Conservation (phyloP, 371 early-diverging fungal genomes). For the Mortierella sp. region DNA sequence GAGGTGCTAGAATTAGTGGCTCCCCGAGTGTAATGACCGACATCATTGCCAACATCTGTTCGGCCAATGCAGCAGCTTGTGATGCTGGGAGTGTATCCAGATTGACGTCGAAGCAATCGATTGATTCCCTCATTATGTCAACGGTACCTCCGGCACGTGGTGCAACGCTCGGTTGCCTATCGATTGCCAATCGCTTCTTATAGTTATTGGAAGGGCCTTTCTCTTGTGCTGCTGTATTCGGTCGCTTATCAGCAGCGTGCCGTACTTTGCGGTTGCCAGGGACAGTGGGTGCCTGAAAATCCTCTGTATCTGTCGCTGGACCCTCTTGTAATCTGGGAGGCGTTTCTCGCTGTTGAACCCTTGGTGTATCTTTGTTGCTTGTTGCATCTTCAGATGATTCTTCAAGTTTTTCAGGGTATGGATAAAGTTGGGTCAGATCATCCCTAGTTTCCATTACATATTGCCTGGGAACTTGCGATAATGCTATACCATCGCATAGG, state of each 20-base stretch:
- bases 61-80: conserved; percentile 31
- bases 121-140: conserved; percentile 1
- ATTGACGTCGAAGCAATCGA: conserved; percentile 36
- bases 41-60: conserved; percentile 37
- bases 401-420: conserved; percentile 44
- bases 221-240: neutral
- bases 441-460: conserved; percentile 23
- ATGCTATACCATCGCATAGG: conserved; percentile 9
- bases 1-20: neutral
- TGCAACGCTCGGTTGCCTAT: neutral
- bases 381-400: neutral
- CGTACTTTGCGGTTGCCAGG: neutral
- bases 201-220: neutral
- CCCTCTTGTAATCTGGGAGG: neutral
- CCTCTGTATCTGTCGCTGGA: neutral
- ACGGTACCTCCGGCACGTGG: neutral
- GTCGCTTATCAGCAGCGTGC: neutral
- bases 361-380: neutral
- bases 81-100: conserved; percentile 25
- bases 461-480: conserved; percentile 37
- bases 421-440: conserved; percentile 43
- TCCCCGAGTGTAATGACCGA: conserved; percentile 1
- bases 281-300: neutral
- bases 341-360: neutral
- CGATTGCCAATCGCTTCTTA: conserved; percentile 4